These are phyloP conservation scores for Ganoderma meredithae DNA, from an alignment of 1,284 basidiomycete genomes.

Conservation along the genomic window DNA sequence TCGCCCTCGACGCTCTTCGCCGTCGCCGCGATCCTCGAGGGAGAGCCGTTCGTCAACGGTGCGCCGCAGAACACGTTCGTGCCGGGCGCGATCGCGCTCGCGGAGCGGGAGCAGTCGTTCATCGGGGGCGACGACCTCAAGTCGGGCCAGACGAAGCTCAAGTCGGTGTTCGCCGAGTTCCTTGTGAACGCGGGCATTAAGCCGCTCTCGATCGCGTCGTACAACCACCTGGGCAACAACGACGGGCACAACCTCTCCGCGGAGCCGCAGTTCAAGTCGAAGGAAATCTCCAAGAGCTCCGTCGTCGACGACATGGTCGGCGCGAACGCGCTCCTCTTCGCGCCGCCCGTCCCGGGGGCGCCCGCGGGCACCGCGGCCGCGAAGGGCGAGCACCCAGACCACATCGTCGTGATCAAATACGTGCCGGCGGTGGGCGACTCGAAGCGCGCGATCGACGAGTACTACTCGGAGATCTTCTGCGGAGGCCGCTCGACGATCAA, in stretches of 20 bases:
- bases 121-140: conserved; percentile 99
- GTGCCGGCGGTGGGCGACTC: conserved; percentile 96
- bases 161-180: conserved; percentile 97
- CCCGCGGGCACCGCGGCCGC: conserved; percentile 68
- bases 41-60: conserved; percentile 95
- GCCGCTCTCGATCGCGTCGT: conserved; percentile 94
- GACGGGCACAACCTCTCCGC: conserved; percentile 94
- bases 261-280: conserved; percentile 96
- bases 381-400: conserved; percentile 96
- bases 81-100: conserved; percentile 93
- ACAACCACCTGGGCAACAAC: conserved; percentile 99
- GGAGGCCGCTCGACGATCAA: conserved; percentile 86
- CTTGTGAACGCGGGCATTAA: conserved; percentile 99
- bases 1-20: conserved; percentile 97
- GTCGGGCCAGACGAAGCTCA: conserved; percentile 93
- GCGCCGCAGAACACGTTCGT: conserved; percentile 99
- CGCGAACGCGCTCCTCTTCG: conserved; percentile 91
- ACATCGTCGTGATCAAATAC: conserved; percentile 96
- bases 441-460: conserved; percentile 98
- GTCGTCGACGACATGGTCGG: conserved; percentile 98
- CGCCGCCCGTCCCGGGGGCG: conserved; percentile 67
- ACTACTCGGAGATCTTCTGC: conserved; percentile 94
- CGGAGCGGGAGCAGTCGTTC: conserved; percentile 90
- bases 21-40: conserved; percentile 95
- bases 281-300: conserved; percentile 97